These are phyloP conservation scores for Jaapia argillacea DNA, from an alignment of 768 basidiomycete genomes.

Conservation along the genomic window DNA sequence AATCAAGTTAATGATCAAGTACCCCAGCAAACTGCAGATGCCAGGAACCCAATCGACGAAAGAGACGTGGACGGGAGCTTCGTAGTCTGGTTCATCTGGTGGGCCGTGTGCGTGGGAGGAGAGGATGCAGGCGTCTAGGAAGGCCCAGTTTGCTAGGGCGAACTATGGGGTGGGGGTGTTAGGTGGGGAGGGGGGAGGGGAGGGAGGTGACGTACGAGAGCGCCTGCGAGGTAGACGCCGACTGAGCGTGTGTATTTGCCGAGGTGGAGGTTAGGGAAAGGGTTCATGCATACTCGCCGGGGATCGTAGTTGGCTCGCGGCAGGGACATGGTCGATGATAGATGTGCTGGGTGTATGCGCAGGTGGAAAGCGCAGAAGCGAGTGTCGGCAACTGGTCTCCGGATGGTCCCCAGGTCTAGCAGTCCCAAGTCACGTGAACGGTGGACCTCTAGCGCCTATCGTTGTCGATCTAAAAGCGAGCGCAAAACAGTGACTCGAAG, in stretches of 20 bases:
- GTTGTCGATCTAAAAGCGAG: too few relatives aligned
- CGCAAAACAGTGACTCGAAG: too few relatives aligned
- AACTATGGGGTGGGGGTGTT: slow-evolving; percentile 51
- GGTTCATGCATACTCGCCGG: slow-evolving; percentile 78
- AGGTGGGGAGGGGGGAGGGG: slow-evolving; percentile 2
- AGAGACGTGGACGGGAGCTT: slow-evolving; percentile 69
- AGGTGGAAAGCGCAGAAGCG: too few relatives aligned
- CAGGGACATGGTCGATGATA: slow-evolving; percentile 37
- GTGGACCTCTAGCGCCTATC: too few relatives aligned
- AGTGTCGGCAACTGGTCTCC: too few relatives aligned
- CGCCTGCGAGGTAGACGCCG: slow-evolving; percentile 89
- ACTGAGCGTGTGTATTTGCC: slow-evolving; percentile 73
- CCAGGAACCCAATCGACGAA: slow-evolving; percentile 99
- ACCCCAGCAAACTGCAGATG: slow-evolving; percentile 85
- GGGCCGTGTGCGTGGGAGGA: slow-evolving; percentile 81
- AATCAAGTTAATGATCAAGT: slow-evolving; percentile 75
- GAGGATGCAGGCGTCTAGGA: slow-evolving; percentile 86
- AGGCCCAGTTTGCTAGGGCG: slow-evolving; percentile 89
- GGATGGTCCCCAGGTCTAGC: too few relatives aligned
- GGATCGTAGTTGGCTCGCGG: slow-evolving; percentile 78
- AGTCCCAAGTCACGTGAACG: too few relatives aligned
- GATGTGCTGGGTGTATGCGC: too few relatives aligned
- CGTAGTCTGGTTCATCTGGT: slow-evolving; percentile 56
- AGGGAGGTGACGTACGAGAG: slow-evolving; percentile 50
- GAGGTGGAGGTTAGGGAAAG: slow-evolving; percentile 67